Conservation (phyloP, 352 stramenopile species). For the Blastocystis sp. region DNA sequence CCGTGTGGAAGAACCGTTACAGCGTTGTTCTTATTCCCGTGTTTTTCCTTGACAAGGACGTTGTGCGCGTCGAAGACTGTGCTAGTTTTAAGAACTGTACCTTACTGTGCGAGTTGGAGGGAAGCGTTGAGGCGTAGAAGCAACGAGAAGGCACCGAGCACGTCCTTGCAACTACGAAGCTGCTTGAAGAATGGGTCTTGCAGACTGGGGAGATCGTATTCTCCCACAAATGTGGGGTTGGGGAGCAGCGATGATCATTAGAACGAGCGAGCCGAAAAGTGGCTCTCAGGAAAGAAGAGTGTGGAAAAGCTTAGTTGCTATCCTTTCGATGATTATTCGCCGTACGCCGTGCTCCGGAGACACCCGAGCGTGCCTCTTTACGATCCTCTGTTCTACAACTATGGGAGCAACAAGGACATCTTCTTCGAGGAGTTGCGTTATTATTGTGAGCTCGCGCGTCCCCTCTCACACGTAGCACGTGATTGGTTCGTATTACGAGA, state of each 20-base stretch:
- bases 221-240: neutral
- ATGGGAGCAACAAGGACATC: conserved; percentile 2
- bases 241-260: neutral
- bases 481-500: conserved; percentile 17
- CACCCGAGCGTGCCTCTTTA: neutral
- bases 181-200: neutral
- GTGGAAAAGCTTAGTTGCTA: neutral
- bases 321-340: neutral
- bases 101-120: neutral
- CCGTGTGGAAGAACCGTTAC: neutral
- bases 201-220: neutral
- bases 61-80: neutral
- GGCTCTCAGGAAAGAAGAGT: neutral
- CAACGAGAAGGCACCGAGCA: neutral
- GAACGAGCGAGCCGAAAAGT: neutral
- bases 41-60: neutral
- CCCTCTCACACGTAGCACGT: neutral
- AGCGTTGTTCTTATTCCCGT: conserved; percentile 19
- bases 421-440: conserved; percentile 24
- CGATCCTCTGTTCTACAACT: conserved; percentile 25
- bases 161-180: neutral
- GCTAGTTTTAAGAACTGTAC: neutral
- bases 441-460: neutral
- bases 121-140: neutral
- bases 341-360: neutral